A percentile compares a stretch with the other conserved stretches of the same genome.
Conservation (phyloP, 768 basidiomycete genomes). For the Coprinopsis cinerea region DNA sequence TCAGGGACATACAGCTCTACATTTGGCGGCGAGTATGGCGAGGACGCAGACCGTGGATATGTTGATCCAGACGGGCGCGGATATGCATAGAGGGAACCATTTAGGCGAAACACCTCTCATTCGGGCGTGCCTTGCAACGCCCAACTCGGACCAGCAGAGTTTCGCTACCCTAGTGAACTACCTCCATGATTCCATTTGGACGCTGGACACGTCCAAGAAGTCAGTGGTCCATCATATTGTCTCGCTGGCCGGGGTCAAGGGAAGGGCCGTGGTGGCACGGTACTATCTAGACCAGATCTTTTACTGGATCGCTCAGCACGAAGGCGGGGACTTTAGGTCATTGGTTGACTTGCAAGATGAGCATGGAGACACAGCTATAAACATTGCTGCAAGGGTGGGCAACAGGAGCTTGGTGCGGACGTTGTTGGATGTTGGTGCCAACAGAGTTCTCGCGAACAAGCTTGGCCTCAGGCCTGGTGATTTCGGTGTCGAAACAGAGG, state of each 20-base stretch:
- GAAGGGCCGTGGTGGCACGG: conserved; percentile 74
- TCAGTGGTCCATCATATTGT: conserved; percentile 90
- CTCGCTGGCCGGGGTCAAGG: conserved; percentile 86
- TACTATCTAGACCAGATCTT: conserved; percentile 92
- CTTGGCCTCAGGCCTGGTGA: conserved; percentile 90
- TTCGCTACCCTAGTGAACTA: conserved; percentile 61
- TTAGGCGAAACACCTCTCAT: conserved; percentile 94
- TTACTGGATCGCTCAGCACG: conserved; percentile 74
- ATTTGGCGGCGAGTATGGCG: conserved; percentile 86
- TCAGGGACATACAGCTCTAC: conserved; percentile 90
- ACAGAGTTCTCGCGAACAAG: conserved; percentile 84
- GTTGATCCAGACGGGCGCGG: conserved; percentile 74
- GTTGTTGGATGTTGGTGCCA: conserved; percentile 88
- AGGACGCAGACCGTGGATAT: conserved; percentile 61
- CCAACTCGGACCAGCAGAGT: conserved; percentile 72
- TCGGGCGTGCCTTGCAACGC: conserved; percentile 84
- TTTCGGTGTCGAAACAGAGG: conserved; percentile 92
- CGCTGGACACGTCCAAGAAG: conserved; percentile 81
- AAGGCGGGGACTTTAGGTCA: conserved; percentile 69
- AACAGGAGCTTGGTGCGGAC: conserved; percentile 83
- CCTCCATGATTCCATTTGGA: conserved; percentile 73
- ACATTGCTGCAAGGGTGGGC: conserved; percentile 92
- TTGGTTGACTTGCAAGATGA: conserved; percentile 90
- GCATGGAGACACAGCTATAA: conserved; percentile 93
- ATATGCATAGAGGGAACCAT: conserved; percentile 87